A percentile compares a stretch with the other conserved stretches of the same genome.
Conservation (phyloP, 2,329 filamentous ascomycete genomes). For the Aspergillus fischeri region DNA sequence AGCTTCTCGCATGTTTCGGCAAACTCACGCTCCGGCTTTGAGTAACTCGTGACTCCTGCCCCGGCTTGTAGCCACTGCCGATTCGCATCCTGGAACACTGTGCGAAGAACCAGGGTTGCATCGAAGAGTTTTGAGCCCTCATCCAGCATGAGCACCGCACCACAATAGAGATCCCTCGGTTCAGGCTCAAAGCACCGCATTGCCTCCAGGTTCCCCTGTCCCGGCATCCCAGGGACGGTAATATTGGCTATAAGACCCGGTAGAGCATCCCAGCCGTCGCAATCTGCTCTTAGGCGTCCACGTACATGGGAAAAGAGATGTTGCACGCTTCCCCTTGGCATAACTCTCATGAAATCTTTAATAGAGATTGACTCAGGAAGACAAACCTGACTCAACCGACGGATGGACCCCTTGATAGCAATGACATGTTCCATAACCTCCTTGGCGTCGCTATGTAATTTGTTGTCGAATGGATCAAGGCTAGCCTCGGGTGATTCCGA, state of each 20-base stretch:
- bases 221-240: constrained; percentile 14
- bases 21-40: constrained; percentile 9
- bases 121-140: constrained; percentile 5
- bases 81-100: constrained; percentile 9
- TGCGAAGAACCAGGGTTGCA: constrained; percentile 14
- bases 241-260: constrained; percentile 10
- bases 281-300: constrained; percentile 4
- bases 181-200: constrained; percentile 9
- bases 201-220: constrained; percentile 3
- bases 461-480: constrained; percentile 1
- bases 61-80: constrained; percentile 14
- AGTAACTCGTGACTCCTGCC: constrained; percentile 12
- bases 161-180: constrained; percentile 13
- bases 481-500: background rate
- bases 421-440: constrained; percentile 16
- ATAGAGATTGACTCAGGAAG: background rate
- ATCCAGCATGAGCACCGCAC: constrained; percentile 11
- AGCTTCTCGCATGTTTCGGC: constrained; percentile 14
- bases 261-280: constrained; percentile 12
- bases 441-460: constrained; percentile 9
- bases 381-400: constrained; percentile 7
- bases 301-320: constrained; percentile 11
- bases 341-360: constrained; percentile 13
- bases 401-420: constrained; percentile 9
- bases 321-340: constrained; percentile 10